phyloP scores from a whole-genome alignment of 2,329 filamentous ascomycete species.

The Apiospora pterosperma region DNA sequence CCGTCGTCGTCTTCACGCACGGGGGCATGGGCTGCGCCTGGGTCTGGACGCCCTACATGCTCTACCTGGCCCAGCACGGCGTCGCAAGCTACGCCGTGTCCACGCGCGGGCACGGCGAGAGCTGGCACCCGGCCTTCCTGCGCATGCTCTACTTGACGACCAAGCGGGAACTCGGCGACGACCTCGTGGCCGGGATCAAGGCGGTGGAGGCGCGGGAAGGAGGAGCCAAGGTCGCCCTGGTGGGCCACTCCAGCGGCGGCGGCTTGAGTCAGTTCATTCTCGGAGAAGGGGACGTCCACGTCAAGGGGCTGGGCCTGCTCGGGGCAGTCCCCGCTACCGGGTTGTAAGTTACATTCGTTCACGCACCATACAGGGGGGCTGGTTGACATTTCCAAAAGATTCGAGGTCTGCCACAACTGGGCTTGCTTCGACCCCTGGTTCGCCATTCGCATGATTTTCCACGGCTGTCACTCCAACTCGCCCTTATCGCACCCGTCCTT shows the following conservation, averaged over 20 bases:
- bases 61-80: slow-evolving; percentile 39
- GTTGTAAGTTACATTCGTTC: slow-evolving; percentile 33
- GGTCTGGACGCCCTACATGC: slow-evolving; percentile 51
- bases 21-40: slow-evolving; percentile 52
- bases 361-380: not conserved
- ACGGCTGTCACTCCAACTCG: slow-evolving; percentile 47
- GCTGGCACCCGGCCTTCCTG: slow-evolving; percentile 47
- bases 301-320: slow-evolving; percentile 42
- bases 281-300: slow-evolving; percentile 33
- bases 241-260: slow-evolving; percentile 50
- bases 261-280: slow-evolving; percentile 48
- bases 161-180: slow-evolving; percentile 37
- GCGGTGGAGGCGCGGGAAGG: slow-evolving; percentile 31
- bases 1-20: slow-evolving; percentile 49
- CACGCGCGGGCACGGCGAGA: slow-evolving; percentile 49
- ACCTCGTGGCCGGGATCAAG: slow-evolving; percentile 39
- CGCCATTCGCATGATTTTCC: slow-evolving; percentile 39
- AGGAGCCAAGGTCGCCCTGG: slow-evolving; percentile 34
- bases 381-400: slow-evolving; percentile 13
- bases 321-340: slow-evolving; percentile 46
- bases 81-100: slow-evolving; percentile 51
- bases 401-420: slow-evolving; percentile 44
- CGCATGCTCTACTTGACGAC: slow-evolving; percentile 45
- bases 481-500: slow-evolving; percentile 48
- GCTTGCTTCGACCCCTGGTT: slow-evolving; percentile 45